Evolutionary conservation across 345 rosid species (phyloP).

Genomic region (Ricinus communis): DNA sequence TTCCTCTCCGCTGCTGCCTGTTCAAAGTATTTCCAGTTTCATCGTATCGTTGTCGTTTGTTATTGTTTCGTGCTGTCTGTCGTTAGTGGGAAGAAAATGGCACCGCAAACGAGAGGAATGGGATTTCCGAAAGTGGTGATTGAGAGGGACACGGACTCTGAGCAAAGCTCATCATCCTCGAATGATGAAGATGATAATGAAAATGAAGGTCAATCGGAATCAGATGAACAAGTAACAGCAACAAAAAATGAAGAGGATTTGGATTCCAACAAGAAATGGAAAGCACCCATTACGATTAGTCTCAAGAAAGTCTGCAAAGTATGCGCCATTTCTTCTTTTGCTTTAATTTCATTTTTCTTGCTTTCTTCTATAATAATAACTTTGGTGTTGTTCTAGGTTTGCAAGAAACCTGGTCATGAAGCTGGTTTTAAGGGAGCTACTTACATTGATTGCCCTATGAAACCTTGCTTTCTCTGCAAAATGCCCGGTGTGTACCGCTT

Average conservation of each 20-base stretch:
- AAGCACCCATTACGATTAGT: slow-evolving; percentile 74
- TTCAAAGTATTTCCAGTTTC: background rate
- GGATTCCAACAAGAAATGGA: slow-evolving; percentile 53
- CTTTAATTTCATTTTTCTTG: background rate
- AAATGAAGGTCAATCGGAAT: slow-evolving; percentile 32
- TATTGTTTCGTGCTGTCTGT: background rate
- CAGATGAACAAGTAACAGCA: slow-evolving; percentile 31
- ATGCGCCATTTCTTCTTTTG: slow-evolving; percentile 4
- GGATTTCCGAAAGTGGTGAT: slow-evolving; percentile 60
- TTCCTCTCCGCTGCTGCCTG: no score
- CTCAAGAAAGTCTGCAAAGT: slow-evolving; percentile 98
- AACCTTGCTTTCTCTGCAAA: slow-evolving; percentile 95
- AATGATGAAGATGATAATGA: slow-evolving; percentile 51
- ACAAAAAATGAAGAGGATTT: slow-evolving; percentile 28
- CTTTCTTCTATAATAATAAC: slow-evolving; percentile 1
- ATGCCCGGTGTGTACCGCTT: slow-evolving; percentile 63
- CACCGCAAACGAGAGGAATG: slow-evolving; percentile 48
- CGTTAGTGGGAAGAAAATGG: slow-evolving; percentile 37
- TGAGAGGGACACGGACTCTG: slow-evolving; percentile 75
- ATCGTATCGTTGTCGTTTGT: slow-evolving; percentile 15
- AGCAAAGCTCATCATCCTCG: slow-evolving; percentile 66
- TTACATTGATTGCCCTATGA: slow-evolving; percentile 92
- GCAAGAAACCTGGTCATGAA: slow-evolving; percentile 87
- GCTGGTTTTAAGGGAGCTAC: slow-evolving; percentile 97
- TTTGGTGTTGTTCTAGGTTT: slow-evolving; percentile 54